Conservation (phyloP, 352 stramenopile genomes). For the Thalassiosira hispida region DNA sequence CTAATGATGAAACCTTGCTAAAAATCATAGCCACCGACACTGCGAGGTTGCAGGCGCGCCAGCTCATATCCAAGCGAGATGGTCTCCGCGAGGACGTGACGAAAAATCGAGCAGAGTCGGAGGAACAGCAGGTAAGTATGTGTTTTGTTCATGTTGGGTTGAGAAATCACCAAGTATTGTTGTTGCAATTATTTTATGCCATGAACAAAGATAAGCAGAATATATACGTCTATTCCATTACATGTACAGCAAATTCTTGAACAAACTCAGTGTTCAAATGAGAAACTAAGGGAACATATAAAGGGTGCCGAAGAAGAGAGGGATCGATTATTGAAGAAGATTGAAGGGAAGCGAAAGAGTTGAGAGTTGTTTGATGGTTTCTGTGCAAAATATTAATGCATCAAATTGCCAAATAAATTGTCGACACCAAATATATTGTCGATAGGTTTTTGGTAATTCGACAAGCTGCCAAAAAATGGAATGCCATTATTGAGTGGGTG, state of each 20-base stretch:
- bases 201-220: too few relatives aligned
- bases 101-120: conserved; percentile 19
- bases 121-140: conserved; percentile 29
- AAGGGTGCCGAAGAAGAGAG: conserved; percentile 27
- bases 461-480: too few relatives aligned
- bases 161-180: not conserved
- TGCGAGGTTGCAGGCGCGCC: conserved; percentile 22
- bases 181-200: too few relatives aligned
- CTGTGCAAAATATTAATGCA: not conserved
- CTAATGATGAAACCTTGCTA: too few relatives aligned
- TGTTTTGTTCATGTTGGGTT: too few relatives aligned
- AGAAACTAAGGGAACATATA: conserved; percentile 38
- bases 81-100: conserved; percentile 9
- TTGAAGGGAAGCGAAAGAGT: conserved; percentile 16
- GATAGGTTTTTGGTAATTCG: too few relatives aligned
- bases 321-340: conserved; percentile 19
- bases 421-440: too few relatives aligned
- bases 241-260: conserved; percentile 37
- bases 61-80: conserved; percentile 37
- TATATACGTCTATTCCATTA: too few relatives aligned
- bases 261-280: conserved; percentile 41
- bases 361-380: not conserved
- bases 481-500: too few relatives aligned
- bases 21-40: conserved; percentile 41
- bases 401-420: not conserved